Evolutionary conservation across 2,329 filamentous ascomycete genomes (phyloP), one percentile per base, ranked within the genome.

Genomic region (Trichoderma sp.): DNA sequence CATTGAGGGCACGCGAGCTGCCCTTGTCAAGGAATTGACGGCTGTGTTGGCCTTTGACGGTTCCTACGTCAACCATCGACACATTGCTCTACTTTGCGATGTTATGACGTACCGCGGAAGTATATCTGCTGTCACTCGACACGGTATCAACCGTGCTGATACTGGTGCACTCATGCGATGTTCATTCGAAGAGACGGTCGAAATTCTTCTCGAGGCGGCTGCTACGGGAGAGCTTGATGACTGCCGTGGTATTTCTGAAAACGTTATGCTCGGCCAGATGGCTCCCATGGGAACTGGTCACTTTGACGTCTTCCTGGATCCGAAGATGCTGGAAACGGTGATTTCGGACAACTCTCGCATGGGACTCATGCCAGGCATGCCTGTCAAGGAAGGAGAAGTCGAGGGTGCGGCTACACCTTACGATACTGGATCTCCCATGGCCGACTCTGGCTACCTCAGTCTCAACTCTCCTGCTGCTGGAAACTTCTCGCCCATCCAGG

Each of bases 91-190:
- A 43, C 87, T 99, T 68, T 94, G 97, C 75, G 96, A 99, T 84
- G 94, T 99, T 74, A 99, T 99, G 96, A 98, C 95, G 32, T 94
- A 97, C 78, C 90, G 96, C 78, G 96, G 96, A 75, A 92, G 92
- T 77, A 91, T 99, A 78, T 97, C 97, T 82, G 95, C 96, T 15
- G 95, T 99, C 74, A 99, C 96, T 70, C 93, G 96, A 83, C 96
- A 99, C 80, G 96, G 96, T 84, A 99, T 99, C 85, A 99, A 99
- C 85, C 91, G 96, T 77, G 94, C 95, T 30, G 96, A 99, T 80
- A 99, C 97, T 73, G 96, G 96, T 85, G 97, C 96, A 11, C 87
- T 99, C 77, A 99, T 99, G 96, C 92, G 96, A 81, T 99, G 97
- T 87, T 99, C 96, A 2, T 99, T 99, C 84, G 96, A 99, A 83